Conservation (phyloP, 2,329 filamentous ascomycete genomes). For the Colletotrichum filicis region DNA sequence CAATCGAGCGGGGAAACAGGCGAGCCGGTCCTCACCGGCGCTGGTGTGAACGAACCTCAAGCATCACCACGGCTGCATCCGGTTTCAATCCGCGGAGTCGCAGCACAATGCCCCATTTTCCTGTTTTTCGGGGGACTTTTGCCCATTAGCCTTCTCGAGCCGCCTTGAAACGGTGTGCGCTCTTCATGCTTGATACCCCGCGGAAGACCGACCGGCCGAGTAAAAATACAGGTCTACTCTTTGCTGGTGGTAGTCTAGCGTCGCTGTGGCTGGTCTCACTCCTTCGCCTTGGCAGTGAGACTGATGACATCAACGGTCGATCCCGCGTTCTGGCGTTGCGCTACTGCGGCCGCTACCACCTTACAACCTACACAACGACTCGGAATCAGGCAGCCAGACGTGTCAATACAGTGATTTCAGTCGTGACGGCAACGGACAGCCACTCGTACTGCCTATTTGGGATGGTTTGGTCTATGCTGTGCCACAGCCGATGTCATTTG, state of each 20-base stretch:
- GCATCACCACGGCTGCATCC: background rate
- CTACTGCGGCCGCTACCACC: background rate
- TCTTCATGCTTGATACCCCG: background rate
- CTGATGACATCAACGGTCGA: conserved; percentile 31
- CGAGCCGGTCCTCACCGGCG: background rate
- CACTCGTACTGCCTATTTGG: conserved; percentile 5
- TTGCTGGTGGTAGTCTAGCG: background rate
- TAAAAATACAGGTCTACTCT: background rate
- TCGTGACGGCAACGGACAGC: background rate
- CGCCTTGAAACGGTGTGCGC: background rate
- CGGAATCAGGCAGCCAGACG: background rate
- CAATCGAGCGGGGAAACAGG: background rate
- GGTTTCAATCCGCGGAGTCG: background rate
- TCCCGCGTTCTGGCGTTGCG: background rate
- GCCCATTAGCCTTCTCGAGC: background rate
- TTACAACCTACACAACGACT: background rate
- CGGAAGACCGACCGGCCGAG: background rate
- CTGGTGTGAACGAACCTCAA: background rate
- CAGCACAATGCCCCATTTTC: background rate
- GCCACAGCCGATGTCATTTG: conserved; percentile 30
- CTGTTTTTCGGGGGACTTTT: background rate
- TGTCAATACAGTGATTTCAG: background rate
- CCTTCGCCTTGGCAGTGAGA: conserved; percentile 21
- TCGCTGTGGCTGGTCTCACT: conserved; percentile 15
- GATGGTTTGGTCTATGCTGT: background rate